Conservation (phyloP, 2,329 filamentous ascomycete genomes). For the Hymenoscyphus infarciens region DNA sequence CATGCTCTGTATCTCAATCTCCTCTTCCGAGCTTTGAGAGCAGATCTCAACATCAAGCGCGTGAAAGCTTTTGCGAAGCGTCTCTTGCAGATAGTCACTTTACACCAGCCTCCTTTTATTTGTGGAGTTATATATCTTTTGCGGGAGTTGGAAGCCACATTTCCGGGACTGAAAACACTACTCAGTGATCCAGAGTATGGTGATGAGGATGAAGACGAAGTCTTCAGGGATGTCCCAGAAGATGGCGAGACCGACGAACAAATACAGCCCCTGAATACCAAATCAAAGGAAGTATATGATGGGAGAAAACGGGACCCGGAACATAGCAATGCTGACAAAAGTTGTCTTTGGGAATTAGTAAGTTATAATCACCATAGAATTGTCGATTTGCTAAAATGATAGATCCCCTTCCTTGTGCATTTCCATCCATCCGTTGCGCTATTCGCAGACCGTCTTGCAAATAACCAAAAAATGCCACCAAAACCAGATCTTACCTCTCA, state of each 20-base stretch:
- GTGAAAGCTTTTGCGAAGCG: conserved; percentile 96
- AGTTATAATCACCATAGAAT: conserved; percentile 29
- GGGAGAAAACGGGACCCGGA: conserved; percentile 88
- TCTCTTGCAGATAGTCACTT: conserved; percentile 77
- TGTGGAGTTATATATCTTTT: conserved; percentile 91
- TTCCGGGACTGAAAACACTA: conserved; percentile 76
- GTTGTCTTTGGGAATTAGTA: conserved; percentile 89
- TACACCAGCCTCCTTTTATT: conserved; percentile 90
- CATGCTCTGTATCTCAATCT: conserved; percentile 94
- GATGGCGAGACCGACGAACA: conserved; percentile 42
- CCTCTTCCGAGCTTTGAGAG: conserved; percentile 81
- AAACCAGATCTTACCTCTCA: conserved; percentile 91
- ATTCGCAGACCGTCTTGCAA: conserved; percentile 70
- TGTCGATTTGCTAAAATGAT: conserved; percentile 14
- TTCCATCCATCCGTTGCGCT: conserved; percentile 92
- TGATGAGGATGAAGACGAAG: conserved; percentile 57
- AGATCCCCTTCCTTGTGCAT: conserved; percentile 69
- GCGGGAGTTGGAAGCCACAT: conserved; percentile 72
- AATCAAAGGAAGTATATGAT: conserved; percentile 58
- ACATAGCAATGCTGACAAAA: conserved; percentile 87
- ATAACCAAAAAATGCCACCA: conserved; percentile 66
- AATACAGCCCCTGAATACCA: conserved; percentile 12
- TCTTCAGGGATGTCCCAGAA: conserved; percentile 61
- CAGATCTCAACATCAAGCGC: conserved; percentile 82
- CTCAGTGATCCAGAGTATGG: conserved; percentile 76